Evolutionary conservation across 805 yeast species (phyloP).

Genomic region (Candida saitoana): DNA sequence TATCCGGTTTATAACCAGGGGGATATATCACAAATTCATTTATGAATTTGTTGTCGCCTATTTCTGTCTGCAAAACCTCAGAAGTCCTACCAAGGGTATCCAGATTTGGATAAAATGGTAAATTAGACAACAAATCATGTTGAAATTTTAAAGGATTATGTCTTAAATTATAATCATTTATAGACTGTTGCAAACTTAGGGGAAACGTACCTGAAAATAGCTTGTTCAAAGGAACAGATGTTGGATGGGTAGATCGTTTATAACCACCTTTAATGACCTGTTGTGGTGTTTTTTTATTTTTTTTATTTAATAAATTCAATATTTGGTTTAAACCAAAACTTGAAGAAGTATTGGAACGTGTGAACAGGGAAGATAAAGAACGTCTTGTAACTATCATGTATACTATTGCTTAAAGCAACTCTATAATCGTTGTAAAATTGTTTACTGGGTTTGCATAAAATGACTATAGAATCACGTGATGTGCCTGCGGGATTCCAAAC

Average conservation of each 20-base stretch:
- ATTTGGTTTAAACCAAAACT: not conserved
- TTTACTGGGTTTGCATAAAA: too few species aligned
- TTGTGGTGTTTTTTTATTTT: not conserved
- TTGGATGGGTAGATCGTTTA: conserved; percentile 58
- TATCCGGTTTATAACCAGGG: conserved; percentile 16
- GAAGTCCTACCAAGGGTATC: conserved; percentile 25
- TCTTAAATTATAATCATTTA: conserved; percentile 45
- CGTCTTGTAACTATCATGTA: too few species aligned
- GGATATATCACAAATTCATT: conserved; percentile 42
- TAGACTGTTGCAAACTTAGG: conserved; percentile 46
- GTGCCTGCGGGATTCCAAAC: not conserved
- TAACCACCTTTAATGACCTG: conserved; percentile 21
- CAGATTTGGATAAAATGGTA: conserved; percentile 45
- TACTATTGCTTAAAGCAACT: conserved; percentile 1
- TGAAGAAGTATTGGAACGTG: not conserved
- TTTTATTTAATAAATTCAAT: not conserved
- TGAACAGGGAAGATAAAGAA: not conserved
- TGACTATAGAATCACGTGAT: not conserved
- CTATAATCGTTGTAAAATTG: too few species aligned
- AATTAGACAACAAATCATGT: conserved; percentile 37
- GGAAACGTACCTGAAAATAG: conserved; percentile 58
- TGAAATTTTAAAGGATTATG: conserved; percentile 43
- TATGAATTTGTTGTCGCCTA: conserved; percentile 26
- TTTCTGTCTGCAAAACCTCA: conserved; percentile 28
- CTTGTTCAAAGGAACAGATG: conserved; percentile 58